Evolutionary conservation across 106 monocot genomes (phyloP).

Genomic region (Dendrobium chrysotoxum): DNA sequence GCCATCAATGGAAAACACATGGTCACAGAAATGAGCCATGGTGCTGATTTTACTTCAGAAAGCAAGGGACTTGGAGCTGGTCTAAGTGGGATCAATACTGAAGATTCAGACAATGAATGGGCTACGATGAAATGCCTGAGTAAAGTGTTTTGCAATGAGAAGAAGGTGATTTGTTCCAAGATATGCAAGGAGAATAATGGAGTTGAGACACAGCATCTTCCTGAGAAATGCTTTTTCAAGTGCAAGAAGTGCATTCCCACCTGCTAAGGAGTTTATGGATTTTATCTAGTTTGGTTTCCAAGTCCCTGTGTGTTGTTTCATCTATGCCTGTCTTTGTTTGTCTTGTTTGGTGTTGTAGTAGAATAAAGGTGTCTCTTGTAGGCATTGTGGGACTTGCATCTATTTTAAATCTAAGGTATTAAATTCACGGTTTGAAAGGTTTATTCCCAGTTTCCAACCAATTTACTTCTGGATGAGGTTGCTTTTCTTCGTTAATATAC

Average conservation of each 20-base stretch:
- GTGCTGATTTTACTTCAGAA: background rate
- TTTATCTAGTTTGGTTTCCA: background rate
- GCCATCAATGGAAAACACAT: too few species aligned
- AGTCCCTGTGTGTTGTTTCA: background rate
- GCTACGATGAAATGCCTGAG: background rate
- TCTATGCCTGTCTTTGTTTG: background rate
- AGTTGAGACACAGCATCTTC: background rate
- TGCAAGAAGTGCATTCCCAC: constrained; percentile 2
- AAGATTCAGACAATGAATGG: background rate
- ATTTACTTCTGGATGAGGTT: too few species aligned
- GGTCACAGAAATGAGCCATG: background rate
- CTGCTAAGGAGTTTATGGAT: background rate
- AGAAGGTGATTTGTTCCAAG: background rate
- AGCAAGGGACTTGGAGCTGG: background rate
- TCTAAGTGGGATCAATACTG: background rate
- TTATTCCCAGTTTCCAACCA: too few species aligned
- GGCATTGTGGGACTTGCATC: background rate
- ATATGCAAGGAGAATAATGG: background rate
- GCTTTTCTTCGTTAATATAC: too few species aligned
- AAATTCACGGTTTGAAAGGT: too few species aligned
- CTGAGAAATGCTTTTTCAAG: constrained; percentile 1
- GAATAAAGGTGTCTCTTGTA: background rate
- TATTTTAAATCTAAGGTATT: background rate
- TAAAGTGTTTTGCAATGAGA: background rate
- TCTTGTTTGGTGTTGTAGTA: background rate